Percentiles rank a stretch among this genome's conserved stretches.
Evolutionary conservation across 305 asterid genomes (phyloP).

Genomic region (Fraxinus ornus): DNA sequence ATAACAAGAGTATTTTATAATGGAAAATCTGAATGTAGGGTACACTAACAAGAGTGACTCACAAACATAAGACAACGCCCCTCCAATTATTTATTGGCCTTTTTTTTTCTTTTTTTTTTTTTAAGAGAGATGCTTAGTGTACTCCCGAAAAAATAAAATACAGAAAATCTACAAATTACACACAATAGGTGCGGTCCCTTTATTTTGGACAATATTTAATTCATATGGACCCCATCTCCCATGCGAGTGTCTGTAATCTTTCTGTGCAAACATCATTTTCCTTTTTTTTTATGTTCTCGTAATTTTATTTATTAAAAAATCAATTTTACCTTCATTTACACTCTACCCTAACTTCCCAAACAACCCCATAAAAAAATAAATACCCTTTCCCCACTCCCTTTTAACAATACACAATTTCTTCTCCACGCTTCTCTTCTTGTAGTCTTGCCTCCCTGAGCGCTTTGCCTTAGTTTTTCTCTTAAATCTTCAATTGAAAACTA

Average conservation of each 20-base stretch:
- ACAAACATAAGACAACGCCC: background rate
- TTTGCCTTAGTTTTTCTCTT: slow-evolving; percentile 19
- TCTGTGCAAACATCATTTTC: no score
- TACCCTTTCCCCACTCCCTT: slow-evolving; percentile 19
- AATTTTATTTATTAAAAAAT: background rate
- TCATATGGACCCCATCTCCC: no score
- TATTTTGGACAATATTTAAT: no score
- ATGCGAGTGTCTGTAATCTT: no score
- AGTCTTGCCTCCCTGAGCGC: slow-evolving; percentile 34
- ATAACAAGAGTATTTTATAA: background rate
- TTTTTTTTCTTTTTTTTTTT: no score
- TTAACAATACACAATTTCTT: slow-evolving; percentile 4
- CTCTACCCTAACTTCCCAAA: slow-evolving; percentile 51
- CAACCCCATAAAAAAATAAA: slow-evolving; percentile 41
- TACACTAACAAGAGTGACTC: background rate
- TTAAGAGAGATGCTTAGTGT: no score
- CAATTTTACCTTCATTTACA: slow-evolving; percentile 30
- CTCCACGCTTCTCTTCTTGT: slow-evolving; percentile 11
- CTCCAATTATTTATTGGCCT: background rate
- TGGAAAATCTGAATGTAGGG: background rate
- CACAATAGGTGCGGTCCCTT: no score
- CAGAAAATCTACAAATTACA: no score
- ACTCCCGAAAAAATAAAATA: no score
- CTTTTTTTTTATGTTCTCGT: no score
- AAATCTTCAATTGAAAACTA: slow-evolving; percentile 13